Percentiles rank a stretch among this genome's conserved stretches.
Conservation (phyloP, 1,284 basidiomycete species). For the Ustilago esculenta region DNA sequence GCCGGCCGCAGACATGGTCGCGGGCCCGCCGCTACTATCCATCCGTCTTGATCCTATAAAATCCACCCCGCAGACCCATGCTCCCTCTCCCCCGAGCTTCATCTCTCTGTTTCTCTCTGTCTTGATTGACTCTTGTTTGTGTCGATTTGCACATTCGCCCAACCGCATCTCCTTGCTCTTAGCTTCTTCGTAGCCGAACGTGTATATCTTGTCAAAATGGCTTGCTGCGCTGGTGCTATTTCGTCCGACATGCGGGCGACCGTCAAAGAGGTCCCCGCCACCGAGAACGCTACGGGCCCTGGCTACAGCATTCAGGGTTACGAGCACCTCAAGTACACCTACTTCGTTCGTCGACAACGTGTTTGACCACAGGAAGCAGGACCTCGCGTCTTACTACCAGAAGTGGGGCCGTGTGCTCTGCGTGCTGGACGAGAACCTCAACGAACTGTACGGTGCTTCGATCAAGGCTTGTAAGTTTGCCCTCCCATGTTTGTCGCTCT, state of each 20-base stretch:
- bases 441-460: conserved; percentile 64
- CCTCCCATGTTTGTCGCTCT: background rate
- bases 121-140: conserved; percentile 15
- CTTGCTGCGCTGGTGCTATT: conserved; percentile 42
- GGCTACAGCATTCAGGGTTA: conserved; percentile 57
- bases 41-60: conserved; percentile 20
- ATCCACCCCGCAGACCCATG: conserved; percentile 17
- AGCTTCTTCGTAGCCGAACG: background rate
- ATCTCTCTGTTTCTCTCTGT: conserved; percentile 23
- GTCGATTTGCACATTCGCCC: conserved; percentile 27
- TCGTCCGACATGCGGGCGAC: conserved; percentile 68
- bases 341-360: conserved; percentile 69
- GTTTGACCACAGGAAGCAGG: conserved; percentile 68
- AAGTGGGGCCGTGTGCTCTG: conserved; percentile 69
- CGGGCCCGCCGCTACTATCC: background rate
- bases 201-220: conserved; percentile 23
- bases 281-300: conserved; percentile 51
- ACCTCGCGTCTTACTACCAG: conserved; percentile 69
- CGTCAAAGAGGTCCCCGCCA: conserved; percentile 64
- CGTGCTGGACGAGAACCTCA: conserved; percentile 68
- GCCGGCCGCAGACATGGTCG: background rate
- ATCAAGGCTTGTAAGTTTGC: conserved; percentile 51
- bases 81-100: conserved; percentile 28
- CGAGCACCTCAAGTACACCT: conserved; percentile 63
- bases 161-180: conserved; percentile 14